A percentile compares a stretch with the other conserved stretches of the same genome.
Evolutionary conservation across 257 asterid genomes (phyloP).

Genomic region (Cinchona pubescens): DNA sequence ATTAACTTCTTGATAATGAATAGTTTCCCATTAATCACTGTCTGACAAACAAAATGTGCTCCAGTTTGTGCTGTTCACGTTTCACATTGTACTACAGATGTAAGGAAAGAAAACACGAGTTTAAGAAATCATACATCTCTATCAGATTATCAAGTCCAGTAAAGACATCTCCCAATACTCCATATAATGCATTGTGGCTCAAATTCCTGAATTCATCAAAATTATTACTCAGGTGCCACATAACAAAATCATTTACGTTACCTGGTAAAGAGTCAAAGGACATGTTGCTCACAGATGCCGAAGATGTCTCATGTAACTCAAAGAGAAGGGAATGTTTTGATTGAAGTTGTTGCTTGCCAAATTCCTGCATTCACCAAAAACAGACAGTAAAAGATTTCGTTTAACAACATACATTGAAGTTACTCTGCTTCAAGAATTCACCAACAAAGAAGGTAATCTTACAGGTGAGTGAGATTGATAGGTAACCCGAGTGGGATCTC

Average conservation of each 20-base stretch:
- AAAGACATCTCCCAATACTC: conserved; percentile 69
- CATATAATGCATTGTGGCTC: conserved; percentile 71
- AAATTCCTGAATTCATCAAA: conserved; percentile 53
- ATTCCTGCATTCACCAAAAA: conserved; percentile 49
- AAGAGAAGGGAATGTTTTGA: conserved; percentile 59
- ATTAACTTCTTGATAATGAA: background rate
- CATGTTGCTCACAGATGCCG: conserved; percentile 63
- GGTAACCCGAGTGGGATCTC: conserved; percentile 68
- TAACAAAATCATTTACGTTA: conserved; percentile 2
- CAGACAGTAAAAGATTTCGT: background rate
- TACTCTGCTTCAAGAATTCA: background rate
- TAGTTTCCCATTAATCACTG: background rate
- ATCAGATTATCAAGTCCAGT: conserved; percentile 56
- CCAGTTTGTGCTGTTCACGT: background rate
- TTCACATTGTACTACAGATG: background rate
- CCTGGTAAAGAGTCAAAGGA: conserved; percentile 12
- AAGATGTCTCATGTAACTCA: conserved; percentile 60
- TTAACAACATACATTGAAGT: conserved; percentile 3
- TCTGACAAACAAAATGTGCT: background rate
- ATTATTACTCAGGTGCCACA: conserved; percentile 16
- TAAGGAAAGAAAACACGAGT: conserved; percentile 4
- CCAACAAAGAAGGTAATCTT: conserved; percentile 34
- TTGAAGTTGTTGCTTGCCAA: conserved; percentile 67
- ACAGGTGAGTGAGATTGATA: conserved; percentile 65
- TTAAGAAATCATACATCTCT: conserved; percentile 46